Conservation (phyloP, 2,329 filamentous ascomycete species). For the Claviceps sp. region DNA sequence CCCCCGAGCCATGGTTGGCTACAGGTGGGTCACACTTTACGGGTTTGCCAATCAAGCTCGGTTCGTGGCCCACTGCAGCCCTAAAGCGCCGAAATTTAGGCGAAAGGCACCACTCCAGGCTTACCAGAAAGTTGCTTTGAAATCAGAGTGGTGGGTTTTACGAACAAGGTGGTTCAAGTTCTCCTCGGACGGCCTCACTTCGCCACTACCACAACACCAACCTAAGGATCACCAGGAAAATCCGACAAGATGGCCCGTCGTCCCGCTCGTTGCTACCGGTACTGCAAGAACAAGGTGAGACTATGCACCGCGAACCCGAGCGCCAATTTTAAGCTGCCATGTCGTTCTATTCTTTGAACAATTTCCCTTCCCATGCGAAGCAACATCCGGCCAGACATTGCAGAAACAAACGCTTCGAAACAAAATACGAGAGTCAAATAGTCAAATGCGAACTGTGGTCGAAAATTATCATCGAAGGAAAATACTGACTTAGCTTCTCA, state of each 20-base stretch:
- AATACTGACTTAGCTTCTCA: conserved; percentile 2
- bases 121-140: conserved; percentile 34
- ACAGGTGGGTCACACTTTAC: neutral
- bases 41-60: neutral
- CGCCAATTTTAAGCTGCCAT: neutral
- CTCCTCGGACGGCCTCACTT: conserved; percentile 16
- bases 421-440: neutral
- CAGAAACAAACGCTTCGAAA: neutral
- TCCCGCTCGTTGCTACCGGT: conserved; percentile 98
- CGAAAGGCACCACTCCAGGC: conserved; percentile 17
- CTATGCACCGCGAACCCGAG: conserved; percentile 7
- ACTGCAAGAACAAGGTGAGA: conserved; percentile 99
- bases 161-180: conserved; percentile 16
- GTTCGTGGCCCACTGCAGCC: conserved; percentile 14
- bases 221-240: conserved; percentile 25
- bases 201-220: conserved; percentile 23
- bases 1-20: neutral
- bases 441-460: neutral
- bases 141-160: conserved; percentile 30
- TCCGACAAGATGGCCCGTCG: conserved; percentile 94
- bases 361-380: neutral
- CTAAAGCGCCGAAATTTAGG: conserved; percentile 27
- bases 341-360: neutral
- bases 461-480: neutral
- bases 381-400: neutral